Percentiles rank a stretch among this genome's conserved stretches.
These are phyloP conservation scores for Tolypocladium guangdongense DNA, from an alignment of 2,329 filamentous ascomycete genomes.

Conservation along the genomic window DNA sequence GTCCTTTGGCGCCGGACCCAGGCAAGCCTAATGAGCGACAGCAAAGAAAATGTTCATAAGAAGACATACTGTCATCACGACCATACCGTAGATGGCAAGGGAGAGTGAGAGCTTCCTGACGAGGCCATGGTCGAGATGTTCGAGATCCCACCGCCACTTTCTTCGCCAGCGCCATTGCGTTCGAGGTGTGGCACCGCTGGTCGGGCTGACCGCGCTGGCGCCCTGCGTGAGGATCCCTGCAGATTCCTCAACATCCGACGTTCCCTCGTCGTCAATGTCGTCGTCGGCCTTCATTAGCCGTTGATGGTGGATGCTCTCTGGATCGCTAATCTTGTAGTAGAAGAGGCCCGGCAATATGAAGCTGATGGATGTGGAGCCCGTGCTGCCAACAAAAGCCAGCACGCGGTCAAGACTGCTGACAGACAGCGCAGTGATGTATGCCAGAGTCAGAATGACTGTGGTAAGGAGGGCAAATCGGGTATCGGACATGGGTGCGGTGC, in stretches of 20 bases:
- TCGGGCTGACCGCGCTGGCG: slow-evolving; percentile 33
- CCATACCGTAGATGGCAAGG: slow-evolving; percentile 69
- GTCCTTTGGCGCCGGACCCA: not conserved
- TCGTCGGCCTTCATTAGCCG: slow-evolving; percentile 85
- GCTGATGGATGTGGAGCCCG: slow-evolving; percentile 87
- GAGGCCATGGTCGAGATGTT: slow-evolving; percentile 52
- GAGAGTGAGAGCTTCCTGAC: slow-evolving; percentile 64
- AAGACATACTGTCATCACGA: slow-evolving; percentile 85
- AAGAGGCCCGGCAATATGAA: slow-evolving; percentile 95
- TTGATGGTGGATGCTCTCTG: slow-evolving; percentile 78
- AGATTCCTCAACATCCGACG: slow-evolving; percentile 39
- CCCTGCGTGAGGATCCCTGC: slow-evolving; percentile 30
- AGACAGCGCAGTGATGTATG: slow-evolving; percentile 82
- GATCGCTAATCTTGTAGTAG: slow-evolving; percentile 95
- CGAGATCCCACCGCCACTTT: slow-evolving; percentile 47
- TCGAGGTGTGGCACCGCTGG: slow-evolving; percentile 17
- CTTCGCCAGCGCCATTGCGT: slow-evolving; percentile 39
- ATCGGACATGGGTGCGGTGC: slow-evolving; percentile 63
- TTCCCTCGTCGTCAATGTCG: slow-evolving; percentile 52
- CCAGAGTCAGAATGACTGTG: slow-evolving; percentile 70
- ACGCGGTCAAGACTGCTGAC: slow-evolving; percentile 85
- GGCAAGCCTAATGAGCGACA: slow-evolving; percentile 41
- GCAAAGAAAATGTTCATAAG: slow-evolving; percentile 75
- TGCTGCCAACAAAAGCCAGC: slow-evolving; percentile 88
- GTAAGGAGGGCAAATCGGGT: slow-evolving; percentile 82